Base-by-base conservation (phyloP, 2,329 filamentous ascomycete genomes). In the Zymoseptoria pseudotritici region DNA sequence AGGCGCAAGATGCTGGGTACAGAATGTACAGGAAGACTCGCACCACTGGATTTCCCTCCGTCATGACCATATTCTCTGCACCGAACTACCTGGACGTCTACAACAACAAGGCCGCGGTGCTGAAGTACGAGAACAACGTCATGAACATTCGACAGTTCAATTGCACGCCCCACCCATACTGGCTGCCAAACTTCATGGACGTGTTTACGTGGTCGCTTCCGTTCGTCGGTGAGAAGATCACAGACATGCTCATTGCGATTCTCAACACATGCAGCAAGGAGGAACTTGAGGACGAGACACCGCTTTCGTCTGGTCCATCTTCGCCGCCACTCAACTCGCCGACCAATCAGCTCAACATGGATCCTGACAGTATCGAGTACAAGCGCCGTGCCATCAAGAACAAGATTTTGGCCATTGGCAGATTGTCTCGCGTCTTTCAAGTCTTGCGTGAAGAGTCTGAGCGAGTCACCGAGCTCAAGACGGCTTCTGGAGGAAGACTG, bases 81-180 rank as follows among this genome's bases (percentile, higher is more conserved):
- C 94, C 94, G 46, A 99, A 99, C 77, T 99, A 99, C 74, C 86
- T 99, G 65, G 94, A 99, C 72, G 92, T 99, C 46, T 99, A 99
- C 79, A 99, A 99, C 85, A 99, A 99, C 83, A 99, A 99, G 81
- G 94, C 94, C 1, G 94, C 94, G 0, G 94, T 99, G 50, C 81
- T 99, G 70, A 99, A 99, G 79, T 99, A 99, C 75, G 94, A 99
- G 79, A 99, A 99, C 78, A 99, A 99, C 72, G 94, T 99, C 63
- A 99, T 99, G 94, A 99, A 99, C 81, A 99, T 99, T 73, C 86
- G 94, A 61, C 94, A 99, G 77, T 99, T 99, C 81, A 99, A 99
- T 82, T 99, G 93, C 83, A 97, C 94, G 21, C 94, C 94, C 36
- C 94, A 99, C 75, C 94, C 94, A 6, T 99, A 99, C 81, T 99